Percentiles rank a stretch among this genome's conserved stretches.
Conservation (phyloP, 192 early-diverging fungal species). For the Geranomyces michiganensis region DNA sequence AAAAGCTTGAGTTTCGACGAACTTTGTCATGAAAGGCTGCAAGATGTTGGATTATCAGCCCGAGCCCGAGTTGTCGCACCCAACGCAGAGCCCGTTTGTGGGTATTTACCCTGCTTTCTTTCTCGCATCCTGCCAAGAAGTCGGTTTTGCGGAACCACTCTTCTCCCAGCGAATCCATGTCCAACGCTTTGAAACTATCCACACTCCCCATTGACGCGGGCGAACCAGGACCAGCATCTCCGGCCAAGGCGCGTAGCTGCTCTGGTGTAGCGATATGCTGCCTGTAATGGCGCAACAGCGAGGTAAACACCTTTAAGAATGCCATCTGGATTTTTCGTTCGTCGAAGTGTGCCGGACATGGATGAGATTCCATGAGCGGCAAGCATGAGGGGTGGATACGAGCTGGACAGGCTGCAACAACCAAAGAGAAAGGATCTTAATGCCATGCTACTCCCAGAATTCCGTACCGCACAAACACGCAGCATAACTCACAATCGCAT, state of each 20-base stretch:
- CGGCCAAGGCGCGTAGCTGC: conserved; percentile 15
- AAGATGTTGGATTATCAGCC: background rate
- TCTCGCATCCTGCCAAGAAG: conserved; percentile 60
- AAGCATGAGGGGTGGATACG: conserved; percentile 52
- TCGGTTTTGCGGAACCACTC: conserved; percentile 66
- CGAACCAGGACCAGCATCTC: conserved; percentile 14
- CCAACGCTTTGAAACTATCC: conserved; percentile 30
- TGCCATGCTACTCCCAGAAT: too few relatives aligned
- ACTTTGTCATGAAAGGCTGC: conserved; percentile 63
- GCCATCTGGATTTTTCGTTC: conserved; percentile 66
- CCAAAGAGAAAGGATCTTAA: too few relatives aligned
- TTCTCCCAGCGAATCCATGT: conserved; percentile 39
- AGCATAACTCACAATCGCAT: conserved; percentile 49
- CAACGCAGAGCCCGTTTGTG: background rate
- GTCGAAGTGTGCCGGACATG: conserved; percentile 67
- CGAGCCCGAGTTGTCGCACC: background rate
- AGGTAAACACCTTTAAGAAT: conserved; percentile 77
- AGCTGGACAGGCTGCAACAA: conserved; percentile 56
- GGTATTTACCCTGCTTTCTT: conserved; percentile 48
- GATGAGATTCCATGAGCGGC: conserved; percentile 43
- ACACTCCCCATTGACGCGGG: conserved; percentile 1
- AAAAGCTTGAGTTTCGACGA: conserved; percentile 77
- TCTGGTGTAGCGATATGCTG: conserved; percentile 52
- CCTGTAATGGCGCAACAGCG: conserved; percentile 73
- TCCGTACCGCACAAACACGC: too few relatives aligned